Percentiles rank a stretch among this genome's conserved stretches.
phyloP scores from a whole-genome alignment of 2,329 filamentous ascomycete genomes.

The Pseudogymnoascus sp. region DNA sequence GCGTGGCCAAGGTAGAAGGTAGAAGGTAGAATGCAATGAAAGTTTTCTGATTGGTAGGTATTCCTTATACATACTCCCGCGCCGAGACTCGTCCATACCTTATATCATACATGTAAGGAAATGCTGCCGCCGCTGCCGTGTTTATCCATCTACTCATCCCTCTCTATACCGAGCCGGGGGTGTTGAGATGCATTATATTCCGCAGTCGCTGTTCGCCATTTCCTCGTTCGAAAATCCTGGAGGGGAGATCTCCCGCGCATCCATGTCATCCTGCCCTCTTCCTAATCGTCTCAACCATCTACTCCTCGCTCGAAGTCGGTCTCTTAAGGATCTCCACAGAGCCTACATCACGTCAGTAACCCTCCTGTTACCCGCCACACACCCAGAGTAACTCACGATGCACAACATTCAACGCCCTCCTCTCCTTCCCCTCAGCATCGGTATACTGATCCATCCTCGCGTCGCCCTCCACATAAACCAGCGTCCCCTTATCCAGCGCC shows the following conservation, averaged over 20 bases:
- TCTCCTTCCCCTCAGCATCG: constrained; percentile 63
- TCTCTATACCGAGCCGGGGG: neutral
- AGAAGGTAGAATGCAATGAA: neutral
- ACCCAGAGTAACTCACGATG: constrained; percentile 59
- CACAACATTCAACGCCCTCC: constrained; percentile 59
- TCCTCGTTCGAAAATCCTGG: neutral
- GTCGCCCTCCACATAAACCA: constrained; percentile 80
- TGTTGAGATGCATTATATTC: neutral
- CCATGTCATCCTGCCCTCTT: neutral
- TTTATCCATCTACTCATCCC: neutral
- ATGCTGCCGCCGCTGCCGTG: neutral
- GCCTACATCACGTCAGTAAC: neutral
- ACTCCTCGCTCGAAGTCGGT: neutral
- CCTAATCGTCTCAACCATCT: neutral
- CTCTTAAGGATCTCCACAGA: constrained; percentile 4
- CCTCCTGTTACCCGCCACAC: neutral
- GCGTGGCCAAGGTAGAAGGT: neutral
- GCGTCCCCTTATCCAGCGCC: constrained; percentile 74
- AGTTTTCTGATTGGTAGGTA: constrained; percentile 2
- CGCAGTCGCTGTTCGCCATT: neutral
- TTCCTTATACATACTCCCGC: constrained; percentile 6
- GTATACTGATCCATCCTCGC: constrained; percentile 61
- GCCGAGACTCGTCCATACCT: neutral
- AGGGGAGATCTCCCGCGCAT: neutral
- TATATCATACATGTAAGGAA: neutral